Evolutionary conservation across 2,329 filamentous ascomycete species (phyloP).

Genomic region (Talaromyces sp.): DNA sequence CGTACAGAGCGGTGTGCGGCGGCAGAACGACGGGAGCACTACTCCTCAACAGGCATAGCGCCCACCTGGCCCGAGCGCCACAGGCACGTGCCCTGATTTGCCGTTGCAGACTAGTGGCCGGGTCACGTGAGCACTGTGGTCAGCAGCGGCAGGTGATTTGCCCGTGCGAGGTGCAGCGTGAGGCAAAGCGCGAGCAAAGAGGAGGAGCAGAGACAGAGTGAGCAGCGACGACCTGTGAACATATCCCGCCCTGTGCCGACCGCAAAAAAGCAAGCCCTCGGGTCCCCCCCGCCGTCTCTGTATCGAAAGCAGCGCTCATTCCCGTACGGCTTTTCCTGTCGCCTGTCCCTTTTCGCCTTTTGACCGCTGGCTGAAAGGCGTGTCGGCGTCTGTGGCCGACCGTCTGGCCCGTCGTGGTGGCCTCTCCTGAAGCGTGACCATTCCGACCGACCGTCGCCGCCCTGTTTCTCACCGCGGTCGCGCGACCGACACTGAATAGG

Average conservation of each 20-base stretch:
- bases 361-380: slow-evolving; percentile 10
- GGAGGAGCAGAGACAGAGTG: not conserved
- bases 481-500: not conserved
- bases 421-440: not conserved
- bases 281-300: not conserved
- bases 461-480: not conserved
- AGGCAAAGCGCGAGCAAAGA: not conserved
- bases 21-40: not conserved
- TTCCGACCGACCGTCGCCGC: not conserved
- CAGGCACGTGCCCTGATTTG: not conserved
- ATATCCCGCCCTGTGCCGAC: not conserved
- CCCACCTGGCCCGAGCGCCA: not conserved
- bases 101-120: not conserved
- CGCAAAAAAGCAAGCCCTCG: not conserved
- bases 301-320: not conserved
- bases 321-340: not conserved
- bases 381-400: slow-evolving; percentile 13
- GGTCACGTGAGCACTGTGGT: not conserved
- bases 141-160: not conserved
- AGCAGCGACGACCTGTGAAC: not conserved
- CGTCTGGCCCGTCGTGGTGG: slow-evolving; percentile 10
- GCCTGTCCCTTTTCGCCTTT: not conserved
- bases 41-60: not conserved
- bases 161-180: not conserved
- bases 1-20: not conserved